These are phyloP conservation scores for Lophium mytilinum DNA, from an alignment of 495 filamentous ascomycete species.

Conservation along the genomic window DNA sequence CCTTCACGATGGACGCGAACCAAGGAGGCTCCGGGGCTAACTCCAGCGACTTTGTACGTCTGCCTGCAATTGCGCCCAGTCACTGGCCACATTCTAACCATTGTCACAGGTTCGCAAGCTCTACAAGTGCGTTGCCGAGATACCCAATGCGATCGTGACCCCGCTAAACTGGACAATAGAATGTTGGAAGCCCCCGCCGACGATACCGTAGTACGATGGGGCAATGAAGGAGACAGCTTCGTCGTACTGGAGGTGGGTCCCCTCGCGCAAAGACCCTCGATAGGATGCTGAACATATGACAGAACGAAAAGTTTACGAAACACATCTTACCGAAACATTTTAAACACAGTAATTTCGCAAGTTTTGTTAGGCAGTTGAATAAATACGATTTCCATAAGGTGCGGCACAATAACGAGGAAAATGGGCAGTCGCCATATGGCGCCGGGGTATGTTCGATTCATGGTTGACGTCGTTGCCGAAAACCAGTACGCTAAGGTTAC, in stretches of 20 bases:
- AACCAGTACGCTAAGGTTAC: not conserved
- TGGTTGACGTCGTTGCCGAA: not conserved
- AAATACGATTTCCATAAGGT: conserved; percentile 99
- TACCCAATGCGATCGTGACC: too few relatives aligned
- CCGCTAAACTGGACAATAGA: conserved; percentile 41
- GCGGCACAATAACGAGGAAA: conserved; percentile 91
- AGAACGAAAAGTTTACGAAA: conserved; percentile 99
- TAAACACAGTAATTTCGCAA: conserved; percentile 99
- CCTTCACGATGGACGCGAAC: conserved; percentile 26
- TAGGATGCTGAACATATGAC: conserved; percentile 1
- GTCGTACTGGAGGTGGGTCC: conserved; percentile 86
- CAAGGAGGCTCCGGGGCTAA: conserved; percentile 43
- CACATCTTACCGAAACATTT: conserved; percentile 96
- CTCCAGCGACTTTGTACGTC: conserved; percentile 73
- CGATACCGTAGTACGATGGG: conserved; percentile 89
- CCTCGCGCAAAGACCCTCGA: not conserved
- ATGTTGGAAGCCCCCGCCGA: conserved; percentile 97
- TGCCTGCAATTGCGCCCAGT: conserved; percentile 8
- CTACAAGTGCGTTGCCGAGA: conserved; percentile 67
- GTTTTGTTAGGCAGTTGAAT: conserved; percentile 96
- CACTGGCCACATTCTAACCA: conserved; percentile 1
- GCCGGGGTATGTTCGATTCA: conserved; percentile 58
- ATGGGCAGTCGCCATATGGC: conserved; percentile 81
- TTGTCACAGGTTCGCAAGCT: conserved; percentile 81
- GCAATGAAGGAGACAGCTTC: conserved; percentile 88